These are phyloP conservation scores for Ettlia oleoabundans DNA, from an alignment of 139 green algal genomes.

Conservation along the genomic window DNA sequence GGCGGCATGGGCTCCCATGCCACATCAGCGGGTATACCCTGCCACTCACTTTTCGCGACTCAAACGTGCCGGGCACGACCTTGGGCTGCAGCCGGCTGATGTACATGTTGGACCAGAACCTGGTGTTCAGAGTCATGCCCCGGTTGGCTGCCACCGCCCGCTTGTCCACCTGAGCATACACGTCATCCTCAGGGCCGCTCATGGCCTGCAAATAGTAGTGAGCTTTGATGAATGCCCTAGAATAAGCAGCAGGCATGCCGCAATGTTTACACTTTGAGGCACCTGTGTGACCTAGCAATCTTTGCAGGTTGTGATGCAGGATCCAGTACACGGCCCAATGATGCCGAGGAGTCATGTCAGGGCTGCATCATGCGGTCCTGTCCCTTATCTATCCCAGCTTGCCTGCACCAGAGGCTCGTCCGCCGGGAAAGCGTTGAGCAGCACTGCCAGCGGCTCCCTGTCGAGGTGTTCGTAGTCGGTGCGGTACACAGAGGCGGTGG, in stretches of 20 bases:
- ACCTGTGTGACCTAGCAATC: no score
- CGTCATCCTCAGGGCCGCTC: constrained; percentile 21
- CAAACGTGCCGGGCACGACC: constrained; percentile 50
- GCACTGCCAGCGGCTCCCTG: constrained; percentile 34
- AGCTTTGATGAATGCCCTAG: no score
- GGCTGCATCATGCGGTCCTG: neutral
- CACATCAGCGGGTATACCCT: neutral
- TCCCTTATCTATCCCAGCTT: neutral
- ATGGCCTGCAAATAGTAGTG: constrained; percentile 28
- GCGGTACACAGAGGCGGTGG: neutral
- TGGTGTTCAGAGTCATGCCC: constrained; percentile 14
- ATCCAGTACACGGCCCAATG: no score
- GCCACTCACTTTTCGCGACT: constrained; percentile 6
- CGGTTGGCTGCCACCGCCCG: constrained; percentile 25
- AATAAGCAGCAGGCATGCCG: no score
- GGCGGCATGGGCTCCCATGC: neutral
- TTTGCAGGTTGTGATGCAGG: no score
- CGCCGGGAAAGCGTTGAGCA: constrained; percentile 43
- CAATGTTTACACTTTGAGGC: neutral
- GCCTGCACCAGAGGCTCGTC: constrained; percentile 37
- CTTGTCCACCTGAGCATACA: constrained; percentile 40
- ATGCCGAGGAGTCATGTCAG: no score
- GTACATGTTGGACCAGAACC: constrained; percentile 54
- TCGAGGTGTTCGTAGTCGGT: constrained; percentile 35
- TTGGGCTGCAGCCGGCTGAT: constrained; percentile 14